Percentiles rank a stretch among this genome's conserved stretches.
Evolutionary conservation across 208 protist genomes (phyloP).

Genomic region (Jaenimonas drosophilae): DNA sequence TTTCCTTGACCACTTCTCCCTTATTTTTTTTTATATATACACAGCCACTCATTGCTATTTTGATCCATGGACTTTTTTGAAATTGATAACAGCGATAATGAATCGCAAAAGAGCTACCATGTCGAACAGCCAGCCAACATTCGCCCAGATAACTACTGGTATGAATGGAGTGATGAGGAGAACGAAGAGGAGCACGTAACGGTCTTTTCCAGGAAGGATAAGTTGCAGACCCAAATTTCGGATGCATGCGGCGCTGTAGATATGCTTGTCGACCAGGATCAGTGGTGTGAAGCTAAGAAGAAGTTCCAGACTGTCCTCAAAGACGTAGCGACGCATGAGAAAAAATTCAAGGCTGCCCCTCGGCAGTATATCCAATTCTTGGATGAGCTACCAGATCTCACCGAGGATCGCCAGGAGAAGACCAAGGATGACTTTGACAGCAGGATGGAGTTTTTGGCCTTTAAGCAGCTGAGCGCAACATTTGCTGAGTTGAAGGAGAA

Average conservation of each 20-base stretch:
- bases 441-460: constrained; percentile 25
- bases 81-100: constrained; percentile 37
- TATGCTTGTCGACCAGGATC: constrained; percentile 16
- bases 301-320: constrained; percentile 12
- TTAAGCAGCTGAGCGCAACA: constrained; percentile 39
- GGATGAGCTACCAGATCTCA: constrained; percentile 33
- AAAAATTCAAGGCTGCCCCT: constrained; percentile 36
- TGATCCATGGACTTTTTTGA: constrained; percentile 27
- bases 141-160: constrained; percentile 64
- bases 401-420: constrained; percentile 28
- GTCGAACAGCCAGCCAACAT: constrained; percentile 32
- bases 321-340: constrained; percentile 24
- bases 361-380: constrained; percentile 33
- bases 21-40: constrained; percentile 5
- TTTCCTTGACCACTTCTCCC: constrained; percentile 5
- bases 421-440: constrained; percentile 32
- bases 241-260: constrained; percentile 39
- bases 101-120: constrained; percentile 29
- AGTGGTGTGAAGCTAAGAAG: constrained; percentile 22
- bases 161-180: constrained; percentile 66
- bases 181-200: constrained; percentile 43
- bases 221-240: constrained; percentile 37
- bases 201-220: constrained; percentile 52
- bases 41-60: background rate
- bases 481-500: constrained; percentile 15